Evolutionary conservation across 2,329 filamentous ascomycete genomes (phyloP), one percentile per base, ranked within the genome.

Genomic region (Fusarium staphyleae): DNA sequence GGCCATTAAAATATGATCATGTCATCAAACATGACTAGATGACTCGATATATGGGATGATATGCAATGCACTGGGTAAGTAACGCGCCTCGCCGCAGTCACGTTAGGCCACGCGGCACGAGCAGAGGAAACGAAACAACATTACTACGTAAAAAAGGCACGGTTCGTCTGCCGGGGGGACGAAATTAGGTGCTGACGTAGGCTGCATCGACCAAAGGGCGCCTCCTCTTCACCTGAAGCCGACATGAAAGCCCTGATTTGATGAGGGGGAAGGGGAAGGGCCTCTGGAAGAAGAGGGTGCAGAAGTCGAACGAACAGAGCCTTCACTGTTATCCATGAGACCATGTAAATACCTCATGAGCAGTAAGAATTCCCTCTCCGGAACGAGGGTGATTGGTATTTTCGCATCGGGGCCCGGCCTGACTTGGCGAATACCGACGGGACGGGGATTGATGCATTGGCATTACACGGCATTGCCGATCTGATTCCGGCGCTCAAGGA

Each of bases 121-220:
- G 22, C 58, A 15, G 36, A 32, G 14, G 30, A 47, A 50, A 58
- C 33, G 43, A 54, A 34, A 46, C 45, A 58, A 30, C 30, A 33
- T n/a, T n/a, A n/a, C n/a, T n/a, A n/a, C n/a, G n/a, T 8, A 39
- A 24, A 18, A 26, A 10, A 37, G 50, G 16, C n/a, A 18, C 6
- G 14, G 13, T 14, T 24, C 18, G 12, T 8, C 12, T 24, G 28
- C 40, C 14, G 18, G 13, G 42, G 55, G 41, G 41, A 44, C 39
- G 46, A 66, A 66, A 66, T 66, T 64, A 61, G 55, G 48, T 57
- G 57, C 62, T 66, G 64, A 66, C 64, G 62, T 45, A 52, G 62
- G 49, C 55, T 24, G n/a, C 43, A 33, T 36, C 16, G 34, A 19
- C 18, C 46, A 19, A 24, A 22, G 13, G 26, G 4, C 34, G 12